These are phyloP conservation scores for Calophaca sinica DNA, from an alignment of 306 rosid genomes.

Conservation along the genomic window DNA sequence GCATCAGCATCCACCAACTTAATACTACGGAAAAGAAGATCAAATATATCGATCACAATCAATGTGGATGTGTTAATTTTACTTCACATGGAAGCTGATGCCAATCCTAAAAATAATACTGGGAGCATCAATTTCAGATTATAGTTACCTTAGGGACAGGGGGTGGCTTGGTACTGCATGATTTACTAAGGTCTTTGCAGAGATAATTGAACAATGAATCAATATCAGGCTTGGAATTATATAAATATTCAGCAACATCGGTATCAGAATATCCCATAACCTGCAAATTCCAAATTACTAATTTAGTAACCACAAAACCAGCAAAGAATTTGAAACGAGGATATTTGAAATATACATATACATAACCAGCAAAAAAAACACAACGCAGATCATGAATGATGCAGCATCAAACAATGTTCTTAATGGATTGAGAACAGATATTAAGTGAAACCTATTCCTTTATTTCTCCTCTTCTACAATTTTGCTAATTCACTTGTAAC, in stretches of 20 bases:
- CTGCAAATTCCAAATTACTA: slow-evolving; percentile 54
- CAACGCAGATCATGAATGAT: slow-evolving; percentile 26
- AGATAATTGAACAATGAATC: slow-evolving; percentile 68
- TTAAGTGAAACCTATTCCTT: neutral
- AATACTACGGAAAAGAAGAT: slow-evolving; percentile 15
- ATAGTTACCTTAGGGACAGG: slow-evolving; percentile 86
- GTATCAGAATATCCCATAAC: slow-evolving; percentile 93
- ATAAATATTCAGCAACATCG: slow-evolving; percentile 89
- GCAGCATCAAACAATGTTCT: neutral
- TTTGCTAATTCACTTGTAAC: neutral
- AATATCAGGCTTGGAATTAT: slow-evolving; percentile 67
- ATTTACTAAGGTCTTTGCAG: slow-evolving; percentile 78
- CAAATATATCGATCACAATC: slow-evolving; percentile 5
- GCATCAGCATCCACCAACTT: neutral
- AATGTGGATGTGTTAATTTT: neutral
- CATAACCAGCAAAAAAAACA: slow-evolving; percentile 11
- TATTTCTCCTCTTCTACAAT: neutral
- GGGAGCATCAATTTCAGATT: slow-evolving; percentile 42
- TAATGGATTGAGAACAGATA: neutral
- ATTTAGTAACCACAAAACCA: slow-evolving; percentile 29
- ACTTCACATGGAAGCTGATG: slow-evolving; percentile 11
- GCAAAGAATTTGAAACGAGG: neutral
- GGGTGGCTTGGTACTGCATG: slow-evolving; percentile 83
- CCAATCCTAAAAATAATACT: slow-evolving; percentile 21
- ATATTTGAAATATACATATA: slow-evolving; percentile 6